Evolutionary conservation across 1,284 basidiomycete species (phyloP), one percentile per base, ranked within the genome.

Genomic region (Sanghuangporus baumii): DNA sequence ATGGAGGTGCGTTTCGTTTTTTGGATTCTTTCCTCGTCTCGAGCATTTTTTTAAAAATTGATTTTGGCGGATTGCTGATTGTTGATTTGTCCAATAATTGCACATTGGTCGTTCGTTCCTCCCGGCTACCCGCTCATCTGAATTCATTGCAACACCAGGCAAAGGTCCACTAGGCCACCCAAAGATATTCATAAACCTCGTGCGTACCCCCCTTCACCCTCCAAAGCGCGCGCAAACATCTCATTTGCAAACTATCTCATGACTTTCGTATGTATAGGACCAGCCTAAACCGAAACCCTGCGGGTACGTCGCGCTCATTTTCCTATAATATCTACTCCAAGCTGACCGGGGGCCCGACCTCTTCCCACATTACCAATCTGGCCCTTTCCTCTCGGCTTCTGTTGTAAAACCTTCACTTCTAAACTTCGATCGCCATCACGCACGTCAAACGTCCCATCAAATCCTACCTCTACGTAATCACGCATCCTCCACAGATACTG

Each of bases 121-220:
- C 3, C 26, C 26, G 26, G 3, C 26, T 3, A 31, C 26, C 26
- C 26, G 26, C 5, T 31, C 26, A 31, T 31, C 2, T 3, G 26
- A 31, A 31, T 5, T 7, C 14, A 43, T 43, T 12, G 14, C 14
- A 38, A 43, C 57, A 62, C 12, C 68, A 98, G 96, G 96, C 75
- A 88, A 87, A 74, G 96, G 96, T n/a, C 86, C 96, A 56, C 83
- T 99, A 38, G 96, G 96, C 54, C 96, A 99, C 74, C 96, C 96
- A 14, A 95, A 94, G 81, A 88, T 98, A 68, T 98, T 86, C 73
- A 96, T 98, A 76, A 98, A 98, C 80, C 75, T 98, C 73, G 95
- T 92, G 69, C 63, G 87, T 72, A 4, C 7, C n/a, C 55, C 16
- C 43, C 43, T 23, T 31, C 47, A 18, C 37, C 41, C 23, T 58